Evolutionary conservation across 1,284 basidiomycete genomes (phyloP).

Genomic region (Takashimella koratensis): DNA sequence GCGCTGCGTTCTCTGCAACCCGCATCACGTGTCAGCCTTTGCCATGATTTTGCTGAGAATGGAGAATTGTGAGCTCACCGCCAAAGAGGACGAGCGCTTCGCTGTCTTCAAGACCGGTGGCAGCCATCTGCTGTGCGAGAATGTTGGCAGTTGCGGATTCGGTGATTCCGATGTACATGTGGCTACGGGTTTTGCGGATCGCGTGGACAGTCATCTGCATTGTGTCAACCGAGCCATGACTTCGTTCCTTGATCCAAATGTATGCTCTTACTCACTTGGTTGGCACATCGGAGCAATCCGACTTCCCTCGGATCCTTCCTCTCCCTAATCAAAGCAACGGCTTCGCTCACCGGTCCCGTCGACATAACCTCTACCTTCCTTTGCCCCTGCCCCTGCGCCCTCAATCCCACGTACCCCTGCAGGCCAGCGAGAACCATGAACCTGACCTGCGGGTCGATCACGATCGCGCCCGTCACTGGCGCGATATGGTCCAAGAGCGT

Average conservation of each 20-base stretch:
- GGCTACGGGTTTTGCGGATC: slow-evolving; percentile 62
- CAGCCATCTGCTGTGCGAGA: slow-evolving; percentile 57
- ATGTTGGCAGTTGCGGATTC: slow-evolving; percentile 65
- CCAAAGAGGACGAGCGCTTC: slow-evolving; percentile 71
- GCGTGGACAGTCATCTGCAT: slow-evolving; percentile 70
- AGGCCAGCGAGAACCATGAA: slow-evolving; percentile 53
- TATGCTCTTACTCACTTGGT: slow-evolving; percentile 57
- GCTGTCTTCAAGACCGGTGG: slow-evolving; percentile 59
- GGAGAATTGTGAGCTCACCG: slow-evolving; percentile 51
- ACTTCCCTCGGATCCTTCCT: slow-evolving; percentile 69
- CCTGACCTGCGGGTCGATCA: slow-evolving; percentile 63
- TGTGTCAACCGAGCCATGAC: no score
- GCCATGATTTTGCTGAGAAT: no score
- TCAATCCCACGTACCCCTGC: slow-evolving; percentile 14
- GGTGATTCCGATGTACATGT: slow-evolving; percentile 66
- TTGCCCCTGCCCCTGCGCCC: slow-evolving; percentile 21
- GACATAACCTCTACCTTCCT: slow-evolving; percentile 46
- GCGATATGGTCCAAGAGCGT: slow-evolving; percentile 54
- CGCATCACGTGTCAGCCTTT: slow-evolving; percentile 3
- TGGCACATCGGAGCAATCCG: slow-evolving; percentile 68
- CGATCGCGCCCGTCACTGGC: slow-evolving; percentile 31
- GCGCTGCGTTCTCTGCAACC: slow-evolving; percentile 69
- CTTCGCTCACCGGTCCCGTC: slow-evolving; percentile 33
- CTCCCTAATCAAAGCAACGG: slow-evolving; percentile 63
- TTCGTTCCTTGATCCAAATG: not conserved